These are phyloP conservation scores for Peronosclerospora sorghi DNA, from an alignment of 352 stramenopile genomes.

Conservation along the genomic window DNA sequence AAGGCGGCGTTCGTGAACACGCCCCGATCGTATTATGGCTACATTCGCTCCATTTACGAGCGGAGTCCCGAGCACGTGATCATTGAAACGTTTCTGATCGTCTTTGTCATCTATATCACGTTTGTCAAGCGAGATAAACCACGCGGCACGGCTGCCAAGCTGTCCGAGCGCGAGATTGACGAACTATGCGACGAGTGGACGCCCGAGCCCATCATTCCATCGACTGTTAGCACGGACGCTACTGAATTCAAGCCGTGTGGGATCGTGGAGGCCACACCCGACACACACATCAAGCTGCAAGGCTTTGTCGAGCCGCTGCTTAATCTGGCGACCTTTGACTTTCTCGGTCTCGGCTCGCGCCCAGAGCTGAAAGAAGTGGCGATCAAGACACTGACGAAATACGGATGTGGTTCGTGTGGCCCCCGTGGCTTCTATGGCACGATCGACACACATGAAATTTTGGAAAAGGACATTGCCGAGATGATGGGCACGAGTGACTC, in stretches of 20 bases:
- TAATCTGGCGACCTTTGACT: constrained; percentile 96
- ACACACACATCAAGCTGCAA: constrained; percentile 76
- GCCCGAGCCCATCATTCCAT: constrained; percentile 80
- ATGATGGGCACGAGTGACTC: constrained; percentile 90
- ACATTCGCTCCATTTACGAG: constrained; percentile 75
- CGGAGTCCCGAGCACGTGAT: constrained; percentile 90
- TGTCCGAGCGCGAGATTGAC: constrained; percentile 84
- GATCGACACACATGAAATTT: constrained; percentile 83
- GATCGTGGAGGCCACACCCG: constrained; percentile 70
- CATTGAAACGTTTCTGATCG: constrained; percentile 95
- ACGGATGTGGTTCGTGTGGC: constrained; percentile 95
- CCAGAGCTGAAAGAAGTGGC: constrained; percentile 84
- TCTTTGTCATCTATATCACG: constrained; percentile 92
- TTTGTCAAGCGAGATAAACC: constrained; percentile 78
- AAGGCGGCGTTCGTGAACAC: constrained; percentile 46
- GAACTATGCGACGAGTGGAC: constrained; percentile 85
- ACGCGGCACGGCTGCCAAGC: constrained; percentile 41
- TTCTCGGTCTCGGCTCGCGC: constrained; percentile 85
- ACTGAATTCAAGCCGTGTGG: constrained; percentile 41
- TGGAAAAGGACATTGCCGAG: constrained; percentile 87
- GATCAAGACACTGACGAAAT: constrained; percentile 87
- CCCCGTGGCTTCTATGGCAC: constrained; percentile 98
- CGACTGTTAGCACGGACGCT: constrained; percentile 18
- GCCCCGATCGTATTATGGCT: constrained; percentile 67
- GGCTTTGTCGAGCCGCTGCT: constrained; percentile 62